Evolutionary conservation across 345 rosid species (phyloP).

Genomic region (Cardamine resedifolia): DNA sequence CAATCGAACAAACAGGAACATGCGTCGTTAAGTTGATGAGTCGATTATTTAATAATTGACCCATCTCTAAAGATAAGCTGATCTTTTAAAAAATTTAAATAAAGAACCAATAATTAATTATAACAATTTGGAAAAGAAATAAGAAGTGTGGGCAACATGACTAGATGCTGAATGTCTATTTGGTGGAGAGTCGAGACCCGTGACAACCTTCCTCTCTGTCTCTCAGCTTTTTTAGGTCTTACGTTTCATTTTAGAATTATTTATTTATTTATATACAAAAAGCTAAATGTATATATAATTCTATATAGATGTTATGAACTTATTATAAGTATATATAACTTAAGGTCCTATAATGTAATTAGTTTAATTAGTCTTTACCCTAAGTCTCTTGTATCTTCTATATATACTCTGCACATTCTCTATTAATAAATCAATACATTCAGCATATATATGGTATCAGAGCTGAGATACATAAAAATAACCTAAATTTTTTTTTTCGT

Average conservation of each 20-base stretch:
- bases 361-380: no score
- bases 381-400: no score
- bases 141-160: conserved; percentile 35
- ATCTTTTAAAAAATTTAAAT: not conserved
- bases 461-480: no score
- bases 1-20: not conserved
- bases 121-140: not conserved
- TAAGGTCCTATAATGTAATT: no score
- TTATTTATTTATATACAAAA: not conserved
- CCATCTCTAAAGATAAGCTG: conserved; percentile 7
- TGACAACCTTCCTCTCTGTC: conserved; percentile 31
- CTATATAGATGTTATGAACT: not conserved
- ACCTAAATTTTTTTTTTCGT: no score
- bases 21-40: conserved; percentile 5
- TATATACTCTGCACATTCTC: no score
- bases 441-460: no score
- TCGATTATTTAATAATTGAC: conserved; percentile 1
- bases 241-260: not conserved
- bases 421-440: no score
- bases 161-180: conserved; percentile 23
- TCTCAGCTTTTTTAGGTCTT: conserved; percentile 26
- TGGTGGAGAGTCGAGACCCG: conserved; percentile 30
- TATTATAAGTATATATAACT: no score
- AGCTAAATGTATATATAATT: not conserved
- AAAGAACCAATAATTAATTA: conserved; percentile 1